Evolutionary conservation across 257 asterid genomes (phyloP), one percentile per base, ranked within the genome.

Genomic region (Penstemon barbatus): DNA sequence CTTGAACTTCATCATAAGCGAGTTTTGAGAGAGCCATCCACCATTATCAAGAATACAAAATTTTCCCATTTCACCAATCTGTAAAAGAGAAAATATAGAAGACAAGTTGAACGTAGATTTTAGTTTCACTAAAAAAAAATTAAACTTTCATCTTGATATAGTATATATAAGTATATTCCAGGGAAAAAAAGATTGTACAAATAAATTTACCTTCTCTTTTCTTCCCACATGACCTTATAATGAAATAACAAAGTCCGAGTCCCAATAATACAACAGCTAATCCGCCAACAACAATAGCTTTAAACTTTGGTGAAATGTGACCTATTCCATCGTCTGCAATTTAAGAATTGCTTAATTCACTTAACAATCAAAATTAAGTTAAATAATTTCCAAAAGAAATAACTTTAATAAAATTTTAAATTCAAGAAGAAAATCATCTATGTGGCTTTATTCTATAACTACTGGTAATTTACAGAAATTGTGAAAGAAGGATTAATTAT

Each of bases 261-360:
- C 75, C 86, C 5, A 81, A 1, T 41, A 76, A 5, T 9, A 75
- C 19, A 54, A 80, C 79, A 68, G 62, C 78, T 59, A 86, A 65
- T 9, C 89, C 94, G 12, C 95, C 95, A 36, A 81, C 67, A 36
- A 69, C 80, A 52, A 87, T 81, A 25, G 91, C 96, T 5, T 74
- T 63, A 66, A 81, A 19, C 76, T 82, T 87, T 2, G 63, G 10
- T n/a, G 80, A 58, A 59, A 49, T 51, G 9, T 50, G 39, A 49
- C 73, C 74, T 18, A 4, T 54, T 18, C 66, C 81, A 11, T 57
- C 36, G 49, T 75, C 84, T 77, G 76, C 33, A 69, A 61, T 2
- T 8, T 7, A 7, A 25, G 10, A 19, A 38, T 12, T 63, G 25
- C 11, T 19, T 10, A 0, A n/a, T 42, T 33, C 19, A 48, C 7